Percentiles rank a stretch among this genome's conserved stretches.
phyloP scores from a whole-genome alignment of 2,329 filamentous ascomycete species.

The Ambrosiella cleistominuta region DNA sequence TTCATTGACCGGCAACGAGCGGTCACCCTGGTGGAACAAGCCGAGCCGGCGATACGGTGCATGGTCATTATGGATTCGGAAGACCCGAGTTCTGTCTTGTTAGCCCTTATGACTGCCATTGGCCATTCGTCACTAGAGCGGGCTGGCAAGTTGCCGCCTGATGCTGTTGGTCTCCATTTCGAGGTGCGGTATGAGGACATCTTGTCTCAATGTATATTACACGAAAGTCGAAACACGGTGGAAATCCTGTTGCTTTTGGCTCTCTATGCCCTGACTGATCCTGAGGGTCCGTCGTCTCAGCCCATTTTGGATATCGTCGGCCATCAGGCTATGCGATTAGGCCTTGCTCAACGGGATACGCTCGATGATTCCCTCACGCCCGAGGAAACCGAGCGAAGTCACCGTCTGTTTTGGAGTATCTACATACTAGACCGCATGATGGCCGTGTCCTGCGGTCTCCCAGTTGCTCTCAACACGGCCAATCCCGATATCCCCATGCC shows the following conservation, averaged over 20 bases:
- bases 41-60: slow-evolving; percentile 14
- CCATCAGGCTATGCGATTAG: slow-evolving; percentile 24
- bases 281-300: slow-evolving; percentile 23
- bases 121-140: slow-evolving; percentile 27
- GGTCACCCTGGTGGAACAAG: slow-evolving; percentile 20
- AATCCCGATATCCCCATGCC: slow-evolving; percentile 26
- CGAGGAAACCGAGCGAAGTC: slow-evolving; percentile 20
- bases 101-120: slow-evolving; percentile 27
- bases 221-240: slow-evolving; percentile 22
- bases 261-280: slow-evolving; percentile 27
- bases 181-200: slow-evolving; percentile 24
- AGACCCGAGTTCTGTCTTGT: slow-evolving; percentile 15
- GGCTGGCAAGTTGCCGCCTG: slow-evolving; percentile 23
- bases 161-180: slow-evolving; percentile 16
- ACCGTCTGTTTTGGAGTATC: slow-evolving; percentile 28
- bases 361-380: slow-evolving; percentile 17
- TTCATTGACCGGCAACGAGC: slow-evolving; percentile 25
- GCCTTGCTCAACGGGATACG: slow-evolving; percentile 20
- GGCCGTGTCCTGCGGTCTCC: slow-evolving; percentile 24
- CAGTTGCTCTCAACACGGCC: slow-evolving; percentile 23
- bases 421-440: slow-evolving; percentile 30
- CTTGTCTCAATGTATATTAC: slow-evolving; percentile 23
- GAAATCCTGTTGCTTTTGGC: slow-evolving; percentile 26
- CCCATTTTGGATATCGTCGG: slow-evolving; percentile 24
- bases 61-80: slow-evolving; percentile 14